Percentiles rank a stretch among this genome's conserved stretches.
phyloP scores from a whole-genome alignment of 2,329 filamentous ascomycete species.

The Cryphonectria japonica region DNA sequence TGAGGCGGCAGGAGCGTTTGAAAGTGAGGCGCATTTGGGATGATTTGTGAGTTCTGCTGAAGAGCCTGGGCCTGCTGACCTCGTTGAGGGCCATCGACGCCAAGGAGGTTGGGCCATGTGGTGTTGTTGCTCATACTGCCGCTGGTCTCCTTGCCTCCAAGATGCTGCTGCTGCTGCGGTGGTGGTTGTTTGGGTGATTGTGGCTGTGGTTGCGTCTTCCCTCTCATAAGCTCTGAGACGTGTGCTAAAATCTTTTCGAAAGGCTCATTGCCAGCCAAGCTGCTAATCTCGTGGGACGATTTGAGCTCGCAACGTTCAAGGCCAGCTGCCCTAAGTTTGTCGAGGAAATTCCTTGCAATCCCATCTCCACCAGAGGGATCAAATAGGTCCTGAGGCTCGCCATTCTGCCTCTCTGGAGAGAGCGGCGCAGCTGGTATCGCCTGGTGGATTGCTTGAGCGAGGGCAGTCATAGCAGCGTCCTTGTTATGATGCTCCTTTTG shows the following conservation, averaged over 20 bases:
- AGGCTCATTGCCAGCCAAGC: conserved; percentile 2
- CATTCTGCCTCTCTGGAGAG: conserved; percentile 6
- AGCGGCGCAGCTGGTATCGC: conserved; percentile 11
- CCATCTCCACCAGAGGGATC: background rate
- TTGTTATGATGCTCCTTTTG: conserved; percentile 16
- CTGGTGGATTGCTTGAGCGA: conserved; percentile 9
- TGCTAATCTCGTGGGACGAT: background rate
- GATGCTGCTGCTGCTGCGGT: background rate
- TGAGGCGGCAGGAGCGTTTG: background rate
- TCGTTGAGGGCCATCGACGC: background rate
- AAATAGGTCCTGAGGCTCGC: conserved; percentile 6
- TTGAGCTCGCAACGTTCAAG: background rate
- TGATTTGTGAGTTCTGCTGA: background rate
- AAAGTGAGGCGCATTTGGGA: background rate
- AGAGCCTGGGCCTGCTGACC: background rate
- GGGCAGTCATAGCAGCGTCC: conserved; percentile 12
- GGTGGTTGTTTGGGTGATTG: background rate
- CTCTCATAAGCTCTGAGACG: background rate
- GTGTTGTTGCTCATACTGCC: background rate
- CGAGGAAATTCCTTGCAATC: background rate
- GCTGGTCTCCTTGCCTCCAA: background rate
- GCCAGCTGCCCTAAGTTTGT: background rate
- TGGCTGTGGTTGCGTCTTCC: background rate
- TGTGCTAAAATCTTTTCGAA: background rate
- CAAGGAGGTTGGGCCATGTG: background rate